Conservation (phyloP, 225 moss, liverwort and hornwort species). For the Takakia lepidozioides region DNA sequence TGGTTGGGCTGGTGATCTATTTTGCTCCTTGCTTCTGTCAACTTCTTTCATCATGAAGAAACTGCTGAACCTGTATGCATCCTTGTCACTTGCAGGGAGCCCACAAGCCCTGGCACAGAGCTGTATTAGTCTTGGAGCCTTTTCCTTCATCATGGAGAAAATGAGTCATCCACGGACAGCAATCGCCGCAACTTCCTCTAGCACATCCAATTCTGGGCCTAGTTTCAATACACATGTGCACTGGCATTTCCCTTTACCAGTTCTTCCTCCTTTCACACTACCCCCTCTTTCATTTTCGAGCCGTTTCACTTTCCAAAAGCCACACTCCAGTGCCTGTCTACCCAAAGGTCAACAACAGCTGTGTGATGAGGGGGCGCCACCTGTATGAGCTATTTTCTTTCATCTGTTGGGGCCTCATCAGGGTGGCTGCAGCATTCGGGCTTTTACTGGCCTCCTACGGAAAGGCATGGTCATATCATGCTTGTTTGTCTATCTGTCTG, state of each 20-base stretch:
- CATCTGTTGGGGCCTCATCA: no score
- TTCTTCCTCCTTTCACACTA: conserved; percentile 80
- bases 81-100: conserved; percentile 73
- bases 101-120: conserved; percentile 86
- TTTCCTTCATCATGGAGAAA: conserved; percentile 77
- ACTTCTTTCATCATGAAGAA: background rate
- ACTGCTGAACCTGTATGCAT: no score
- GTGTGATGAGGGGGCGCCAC: no score
- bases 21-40: background rate
- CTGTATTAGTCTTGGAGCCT: conserved; percentile 89
- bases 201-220: conserved; percentile 9
- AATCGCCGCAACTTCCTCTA: conserved; percentile 37
- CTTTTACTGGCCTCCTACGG: no score
- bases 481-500: no score
- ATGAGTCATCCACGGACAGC: conserved; percentile 65
- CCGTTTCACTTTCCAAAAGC: conserved; percentile 35
- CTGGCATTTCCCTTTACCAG: conserved; percentile 42
- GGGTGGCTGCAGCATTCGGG: no score
- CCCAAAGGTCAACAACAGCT: no score
- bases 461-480: no score
- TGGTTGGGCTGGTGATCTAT: background rate
- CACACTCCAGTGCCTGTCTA: background rate
- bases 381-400: no score
- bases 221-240: conserved; percentile 29
- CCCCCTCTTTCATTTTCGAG: conserved; percentile 41